Evolutionary conservation across 768 basidiomycete genomes (phyloP).

Genomic region (Mycena kentingensis): DNA sequence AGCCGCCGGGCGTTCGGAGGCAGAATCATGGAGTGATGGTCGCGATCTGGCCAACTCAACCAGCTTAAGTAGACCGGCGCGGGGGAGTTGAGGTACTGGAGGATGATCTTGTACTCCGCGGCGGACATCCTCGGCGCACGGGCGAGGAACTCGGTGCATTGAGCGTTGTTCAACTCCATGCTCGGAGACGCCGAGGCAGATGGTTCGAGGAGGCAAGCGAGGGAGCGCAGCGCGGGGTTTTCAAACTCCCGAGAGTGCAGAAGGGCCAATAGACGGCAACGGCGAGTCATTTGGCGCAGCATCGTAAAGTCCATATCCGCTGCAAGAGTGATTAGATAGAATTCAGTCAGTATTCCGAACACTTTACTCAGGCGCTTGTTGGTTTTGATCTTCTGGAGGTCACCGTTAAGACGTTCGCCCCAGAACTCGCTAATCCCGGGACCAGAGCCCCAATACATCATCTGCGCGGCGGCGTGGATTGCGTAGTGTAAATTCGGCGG

Average conservation of each 20-base stretch:
- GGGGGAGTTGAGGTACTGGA: not conserved
- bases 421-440: constrained; percentile 17
- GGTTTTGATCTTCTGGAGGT: constrained; percentile 6
- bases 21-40: not conserved
- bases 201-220: not conserved
- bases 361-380: constrained; percentile 6
- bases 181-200: not conserved
- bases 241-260: not conserved
- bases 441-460: constrained; percentile 23
- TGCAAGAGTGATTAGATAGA: not conserved
- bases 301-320: constrained; percentile 15
- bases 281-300: constrained; percentile 6
- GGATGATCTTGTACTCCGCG: not conserved
- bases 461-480: constrained; percentile 4
- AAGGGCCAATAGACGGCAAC: not conserved
- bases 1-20: not conserved
- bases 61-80: not conserved
- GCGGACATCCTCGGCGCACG: not conserved
- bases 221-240: not conserved
- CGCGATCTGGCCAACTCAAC: not conserved
- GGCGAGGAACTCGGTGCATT: not conserved
- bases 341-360: not conserved
- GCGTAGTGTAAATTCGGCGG: constrained; percentile 21
- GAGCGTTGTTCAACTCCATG: not conserved
- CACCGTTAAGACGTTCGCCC: constrained; percentile 21